phyloP scores from a whole-genome alignment of 345 rosid species.

The Pugionium cornutum region DNA sequence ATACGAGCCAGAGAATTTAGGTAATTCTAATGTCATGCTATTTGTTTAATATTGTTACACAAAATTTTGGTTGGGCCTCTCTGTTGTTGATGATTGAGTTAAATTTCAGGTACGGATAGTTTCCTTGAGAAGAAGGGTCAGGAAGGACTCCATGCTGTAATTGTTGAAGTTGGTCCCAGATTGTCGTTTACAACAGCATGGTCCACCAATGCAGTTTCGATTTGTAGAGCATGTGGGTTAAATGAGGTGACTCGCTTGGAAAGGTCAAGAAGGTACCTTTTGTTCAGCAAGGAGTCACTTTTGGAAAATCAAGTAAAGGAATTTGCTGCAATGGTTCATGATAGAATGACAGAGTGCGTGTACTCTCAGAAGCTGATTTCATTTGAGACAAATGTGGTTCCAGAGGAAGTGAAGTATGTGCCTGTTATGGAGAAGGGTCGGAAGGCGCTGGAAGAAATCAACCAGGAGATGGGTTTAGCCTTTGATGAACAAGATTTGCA shows the following conservation, averaged over 20 bases:
- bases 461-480: conserved; percentile 88
- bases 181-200: conserved; percentile 92
- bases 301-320: conserved; percentile 57
- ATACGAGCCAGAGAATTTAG: conserved; percentile 86
- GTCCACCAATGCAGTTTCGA: conserved; percentile 91
- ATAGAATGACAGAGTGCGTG: conserved; percentile 87
- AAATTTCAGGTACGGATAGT: conserved; percentile 59
- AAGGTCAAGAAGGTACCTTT: conserved; percentile 80
- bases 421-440: conserved; percentile 90
- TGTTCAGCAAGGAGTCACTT: conserved; percentile 59
- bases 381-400: conserved; percentile 65
- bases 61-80: neutral
- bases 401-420: conserved; percentile 67
- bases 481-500: conserved; percentile 95
- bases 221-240: conserved; percentile 77
- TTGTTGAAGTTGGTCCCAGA: conserved; percentile 86
- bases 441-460: conserved; percentile 82
- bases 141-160: conserved; percentile 56
- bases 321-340: conserved; percentile 83
- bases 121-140: conserved; percentile 77
- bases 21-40: conserved; percentile 16
- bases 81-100: conserved; percentile 15
- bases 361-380: conserved; percentile 61
- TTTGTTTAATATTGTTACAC: neutral
- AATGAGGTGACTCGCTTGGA: conserved; percentile 77